Evolutionary conservation across 169 alveolate genomes (phyloP).

Genomic region (Eimeria acervulina): DNA sequence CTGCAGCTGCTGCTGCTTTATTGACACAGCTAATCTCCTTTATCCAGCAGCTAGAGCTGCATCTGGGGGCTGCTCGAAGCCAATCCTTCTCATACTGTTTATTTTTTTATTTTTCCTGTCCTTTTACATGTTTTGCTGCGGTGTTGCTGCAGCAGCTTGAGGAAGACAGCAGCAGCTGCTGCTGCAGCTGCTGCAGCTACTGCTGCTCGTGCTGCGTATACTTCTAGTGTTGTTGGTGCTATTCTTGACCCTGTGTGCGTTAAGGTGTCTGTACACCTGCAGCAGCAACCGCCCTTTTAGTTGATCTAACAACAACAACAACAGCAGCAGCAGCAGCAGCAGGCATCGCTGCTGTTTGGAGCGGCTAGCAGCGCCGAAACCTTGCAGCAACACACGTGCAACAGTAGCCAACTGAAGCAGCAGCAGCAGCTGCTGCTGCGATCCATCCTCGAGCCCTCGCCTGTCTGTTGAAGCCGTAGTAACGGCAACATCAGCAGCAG

Average conservation of each 20-base stretch:
- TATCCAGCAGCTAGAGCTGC: background rate
- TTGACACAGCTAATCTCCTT: background rate
- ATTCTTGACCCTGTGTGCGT: background rate
- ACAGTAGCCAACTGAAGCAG: background rate
- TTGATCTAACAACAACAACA: background rate
- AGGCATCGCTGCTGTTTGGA: background rate
- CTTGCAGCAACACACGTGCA: background rate
- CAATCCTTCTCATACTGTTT: background rate
- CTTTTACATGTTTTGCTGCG: background rate
- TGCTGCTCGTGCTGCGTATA: background rate
- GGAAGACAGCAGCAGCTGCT: constrained; percentile 57
- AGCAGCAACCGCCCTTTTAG: background rate
- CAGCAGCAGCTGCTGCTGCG: constrained; percentile 53
- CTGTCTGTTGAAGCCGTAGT: background rate
- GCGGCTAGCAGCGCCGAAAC: background rate
- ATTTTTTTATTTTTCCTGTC: background rate
- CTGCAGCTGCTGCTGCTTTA: constrained; percentile 43
- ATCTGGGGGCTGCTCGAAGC: background rate
- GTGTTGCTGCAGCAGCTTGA: constrained; percentile 9
- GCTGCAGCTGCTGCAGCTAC: constrained; percentile 17
- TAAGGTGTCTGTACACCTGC: background rate
- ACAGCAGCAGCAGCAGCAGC: constrained; percentile 25
- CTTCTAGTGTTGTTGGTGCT: constrained; percentile 18
- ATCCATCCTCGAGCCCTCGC: background rate
- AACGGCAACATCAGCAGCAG: background rate